These are phyloP conservation scores for Cutaneotrichosporon dermatis DNA, from an alignment of 1,284 basidiomycete species.

Conservation along the genomic window DNA sequence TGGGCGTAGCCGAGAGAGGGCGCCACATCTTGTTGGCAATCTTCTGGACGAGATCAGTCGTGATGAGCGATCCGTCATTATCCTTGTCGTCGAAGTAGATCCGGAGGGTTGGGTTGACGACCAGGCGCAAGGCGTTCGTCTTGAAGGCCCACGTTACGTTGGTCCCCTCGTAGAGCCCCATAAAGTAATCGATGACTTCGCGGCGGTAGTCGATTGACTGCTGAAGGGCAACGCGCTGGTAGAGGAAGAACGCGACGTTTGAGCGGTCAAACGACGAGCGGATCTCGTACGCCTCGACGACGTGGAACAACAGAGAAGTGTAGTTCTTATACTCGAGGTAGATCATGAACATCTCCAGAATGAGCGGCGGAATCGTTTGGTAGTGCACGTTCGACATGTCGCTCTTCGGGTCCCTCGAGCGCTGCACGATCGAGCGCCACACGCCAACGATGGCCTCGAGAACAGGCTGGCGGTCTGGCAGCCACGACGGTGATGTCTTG, in stretches of 20 bases:
- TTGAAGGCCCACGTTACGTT: slow-evolving; percentile 70
- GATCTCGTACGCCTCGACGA: slow-evolving; percentile 77
- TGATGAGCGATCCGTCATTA: slow-evolving; percentile 39
- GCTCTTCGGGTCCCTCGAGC: slow-evolving; percentile 36
- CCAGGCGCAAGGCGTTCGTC: slow-evolving; percentile 75
- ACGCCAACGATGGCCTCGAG: slow-evolving; percentile 66
- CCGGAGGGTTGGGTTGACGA: slow-evolving; percentile 84
- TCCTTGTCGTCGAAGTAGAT: slow-evolving; percentile 59
- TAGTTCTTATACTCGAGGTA: slow-evolving; percentile 62
- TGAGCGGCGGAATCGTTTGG: slow-evolving; percentile 64
- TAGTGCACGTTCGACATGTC: slow-evolving; percentile 51
- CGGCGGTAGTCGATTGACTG: slow-evolving; percentile 63
- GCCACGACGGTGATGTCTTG: slow-evolving; percentile 59
- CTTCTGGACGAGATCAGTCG: slow-evolving; percentile 30
- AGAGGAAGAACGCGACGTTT: slow-evolving; percentile 79
- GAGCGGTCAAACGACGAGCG: slow-evolving; percentile 78
- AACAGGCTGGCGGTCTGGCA: slow-evolving; percentile 54
- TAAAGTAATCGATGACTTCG: slow-evolving; percentile 77
- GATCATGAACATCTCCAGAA: slow-evolving; percentile 70
- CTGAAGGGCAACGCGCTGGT: slow-evolving; percentile 68
- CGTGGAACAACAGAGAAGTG: slow-evolving; percentile 83
- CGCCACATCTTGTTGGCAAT: slow-evolving; percentile 45
- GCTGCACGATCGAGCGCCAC: slow-evolving; percentile 58
- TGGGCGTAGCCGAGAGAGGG: slow-evolving; percentile 31
- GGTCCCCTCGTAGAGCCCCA: slow-evolving; percentile 70